A percentile compares a stretch with the other conserved stretches of the same genome.
Conservation (phyloP, 2,329 filamentous ascomycete species). For the Pyrenochaeta sp. region DNA sequence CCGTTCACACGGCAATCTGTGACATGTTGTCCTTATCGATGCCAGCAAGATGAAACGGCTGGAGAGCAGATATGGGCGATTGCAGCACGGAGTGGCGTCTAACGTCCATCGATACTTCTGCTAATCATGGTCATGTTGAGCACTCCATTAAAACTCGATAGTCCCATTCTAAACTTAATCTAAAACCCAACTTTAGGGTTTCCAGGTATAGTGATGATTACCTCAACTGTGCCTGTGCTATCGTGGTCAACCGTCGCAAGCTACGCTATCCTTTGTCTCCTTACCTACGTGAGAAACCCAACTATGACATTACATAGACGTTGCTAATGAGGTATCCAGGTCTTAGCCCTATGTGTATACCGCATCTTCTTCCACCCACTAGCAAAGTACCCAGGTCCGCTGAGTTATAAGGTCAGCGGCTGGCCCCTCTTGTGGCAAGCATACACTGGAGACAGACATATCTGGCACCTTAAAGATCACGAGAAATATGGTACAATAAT, state of each 20-base stretch:
- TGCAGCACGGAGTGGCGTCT: background rate
- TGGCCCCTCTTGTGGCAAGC: slow-evolving; percentile 38
- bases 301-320: background rate
- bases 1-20: background rate
- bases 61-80: background rate
- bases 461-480: slow-evolving; percentile 36
- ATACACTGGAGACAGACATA: slow-evolving; percentile 36
- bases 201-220: background rate
- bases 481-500: slow-evolving; percentile 30
- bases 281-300: slow-evolving; percentile 10
- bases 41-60: background rate
- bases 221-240: background rate
- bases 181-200: background rate
- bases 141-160: background rate
- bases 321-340: slow-evolving; percentile 5
- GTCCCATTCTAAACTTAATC: background rate
- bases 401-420: slow-evolving; percentile 35
- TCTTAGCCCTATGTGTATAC: slow-evolving; percentile 23
- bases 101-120: background rate
- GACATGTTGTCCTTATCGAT: background rate
- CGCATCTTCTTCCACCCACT: slow-evolving; percentile 36
- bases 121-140: background rate
- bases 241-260: background rate
- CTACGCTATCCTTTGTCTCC: background rate
- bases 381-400: slow-evolving; percentile 35